Evolutionary conservation across 495 filamentous ascomycete species (phyloP).

Genomic region (Beverwykella pulmonaria): DNA sequence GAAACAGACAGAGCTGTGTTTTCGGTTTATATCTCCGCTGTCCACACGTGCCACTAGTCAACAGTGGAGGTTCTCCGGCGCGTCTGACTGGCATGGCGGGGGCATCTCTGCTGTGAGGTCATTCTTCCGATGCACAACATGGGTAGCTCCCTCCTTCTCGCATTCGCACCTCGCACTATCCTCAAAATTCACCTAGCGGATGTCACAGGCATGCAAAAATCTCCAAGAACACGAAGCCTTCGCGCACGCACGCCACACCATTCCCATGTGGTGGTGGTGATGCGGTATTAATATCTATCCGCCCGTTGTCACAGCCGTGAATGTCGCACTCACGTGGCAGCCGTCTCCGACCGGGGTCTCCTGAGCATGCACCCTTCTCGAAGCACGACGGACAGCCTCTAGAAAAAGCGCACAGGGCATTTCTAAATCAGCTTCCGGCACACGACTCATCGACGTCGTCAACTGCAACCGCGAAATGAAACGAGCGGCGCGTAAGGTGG

Average conservation of each 20-base stretch:
- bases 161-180: too few relatives aligned
- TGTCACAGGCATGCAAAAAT: too few relatives aligned
- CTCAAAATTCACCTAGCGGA: too few relatives aligned
- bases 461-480: slow-evolving; percentile 27
- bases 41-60: too few relatives aligned
- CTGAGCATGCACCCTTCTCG: not conserved
- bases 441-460: not conserved
- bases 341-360: not conserved
- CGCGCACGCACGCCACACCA: not conserved
- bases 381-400: too few relatives aligned
- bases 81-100: too few relatives aligned
- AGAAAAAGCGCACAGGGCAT: not conserved
- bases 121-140: too few relatives aligned
- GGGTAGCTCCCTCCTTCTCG: too few relatives aligned
- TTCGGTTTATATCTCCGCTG: too few relatives aligned
- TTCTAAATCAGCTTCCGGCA: not conserved
- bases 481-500: slow-evolving; percentile 17
- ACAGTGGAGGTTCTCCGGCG: too few relatives aligned
- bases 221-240: not conserved
- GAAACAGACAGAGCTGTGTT: too few relatives aligned
- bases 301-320: slow-evolving; percentile 17
- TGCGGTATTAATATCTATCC: slow-evolving; percentile 21
- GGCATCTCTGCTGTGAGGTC: too few relatives aligned
- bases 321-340: slow-evolving; percentile 14
- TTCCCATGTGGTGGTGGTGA: slow-evolving; percentile 1